Percentiles rank a stretch among this genome's conserved stretches.
These are phyloP conservation scores for Sarocladium strictum DNA, from an alignment of 2,329 filamentous ascomycete species.

Conservation along the genomic window DNA sequence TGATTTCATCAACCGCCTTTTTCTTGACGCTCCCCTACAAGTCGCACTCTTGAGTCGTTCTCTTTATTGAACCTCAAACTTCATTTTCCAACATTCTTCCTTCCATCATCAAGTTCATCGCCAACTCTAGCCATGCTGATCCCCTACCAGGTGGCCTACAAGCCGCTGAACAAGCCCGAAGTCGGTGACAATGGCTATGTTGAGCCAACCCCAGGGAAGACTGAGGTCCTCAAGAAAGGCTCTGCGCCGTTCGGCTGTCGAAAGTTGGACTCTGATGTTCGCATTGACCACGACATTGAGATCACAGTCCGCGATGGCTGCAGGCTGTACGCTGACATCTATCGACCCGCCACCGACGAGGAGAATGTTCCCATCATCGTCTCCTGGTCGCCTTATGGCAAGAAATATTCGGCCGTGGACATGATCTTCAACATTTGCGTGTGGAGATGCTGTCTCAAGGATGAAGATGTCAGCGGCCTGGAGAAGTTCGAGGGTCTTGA, in stretches of 20 bases:
- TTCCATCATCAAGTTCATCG: not conserved
- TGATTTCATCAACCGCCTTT: too few species aligned
- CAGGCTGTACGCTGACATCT: not conserved
- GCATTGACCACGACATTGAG: not conserved
- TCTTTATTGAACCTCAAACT: not conserved
- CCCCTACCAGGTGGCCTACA: not conserved
- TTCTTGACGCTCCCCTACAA: too few species aligned
- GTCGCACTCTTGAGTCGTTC: too few species aligned
- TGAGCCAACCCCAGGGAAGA: not conserved
- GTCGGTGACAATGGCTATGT: not conserved
- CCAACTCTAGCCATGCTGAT: not conserved
- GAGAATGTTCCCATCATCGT: slow-evolving; percentile 21
- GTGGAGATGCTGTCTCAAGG: not conserved
- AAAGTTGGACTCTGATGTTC: not conserved
- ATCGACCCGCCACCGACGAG: not conserved
- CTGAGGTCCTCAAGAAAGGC: not conserved
- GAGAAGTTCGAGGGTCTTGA: slow-evolving; percentile 1
- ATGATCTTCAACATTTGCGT: slow-evolving; percentile 21
- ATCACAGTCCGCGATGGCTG: not conserved
- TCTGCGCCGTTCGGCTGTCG: not conserved
- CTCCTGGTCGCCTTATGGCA: slow-evolving; percentile 39
- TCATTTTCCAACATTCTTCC: not conserved
- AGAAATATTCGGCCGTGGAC: slow-evolving; percentile 34
- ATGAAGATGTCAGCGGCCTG: slow-evolving; percentile 22
- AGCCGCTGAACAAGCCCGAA: not conserved